These are phyloP conservation scores for Alloteropsis angusta DNA, from an alignment of 202 grass and related monocot genomes.

Conservation along the genomic window DNA sequence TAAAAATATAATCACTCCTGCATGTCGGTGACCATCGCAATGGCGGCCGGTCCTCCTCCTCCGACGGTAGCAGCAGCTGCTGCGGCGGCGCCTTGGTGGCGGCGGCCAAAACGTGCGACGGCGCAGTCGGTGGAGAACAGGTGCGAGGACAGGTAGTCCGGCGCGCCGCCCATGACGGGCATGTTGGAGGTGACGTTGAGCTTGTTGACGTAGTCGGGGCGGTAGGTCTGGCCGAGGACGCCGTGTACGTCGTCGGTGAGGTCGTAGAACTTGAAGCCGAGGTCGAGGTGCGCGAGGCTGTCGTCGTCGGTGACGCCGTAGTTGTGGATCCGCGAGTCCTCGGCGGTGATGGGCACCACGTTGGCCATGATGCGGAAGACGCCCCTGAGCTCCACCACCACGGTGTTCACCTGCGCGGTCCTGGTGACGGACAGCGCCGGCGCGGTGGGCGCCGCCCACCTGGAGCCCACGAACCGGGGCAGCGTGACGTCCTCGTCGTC, in stretches of 20 bases:
- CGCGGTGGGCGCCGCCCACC: conserved; percentile 18
- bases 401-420: conserved; percentile 25
- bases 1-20: no score
- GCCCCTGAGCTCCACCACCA: conserved; percentile 33
- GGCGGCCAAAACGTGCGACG: conserved; percentile 9
- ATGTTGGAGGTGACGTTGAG: conserved; percentile 37
- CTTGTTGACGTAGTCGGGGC: conserved; percentile 38
- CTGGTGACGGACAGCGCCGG: conserved; percentile 33
- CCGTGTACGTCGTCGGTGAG: conserved; percentile 40
- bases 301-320: conserved; percentile 44
- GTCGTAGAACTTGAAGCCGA: conserved; percentile 54
- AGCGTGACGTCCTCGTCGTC: conserved; percentile 33
- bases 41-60: neutral
- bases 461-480: neutral
- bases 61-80: neutral
- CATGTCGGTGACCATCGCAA: conserved; percentile 24
- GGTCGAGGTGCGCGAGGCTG: conserved; percentile 47
- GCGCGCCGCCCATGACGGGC: conserved; percentile 49
- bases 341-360: conserved; percentile 40
- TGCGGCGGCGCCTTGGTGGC: neutral
- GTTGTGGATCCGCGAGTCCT: conserved; percentile 57
- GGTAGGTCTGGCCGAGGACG: conserved; percentile 64
- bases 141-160: conserved; percentile 35
- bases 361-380: conserved; percentile 36
- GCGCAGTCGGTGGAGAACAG: conserved; percentile 47